Percentiles rank a stretch among this genome's conserved stretches.
Evolutionary conservation across 345 rosid genomes (phyloP).

Genomic region (Ceriops zippeliana): DNA sequence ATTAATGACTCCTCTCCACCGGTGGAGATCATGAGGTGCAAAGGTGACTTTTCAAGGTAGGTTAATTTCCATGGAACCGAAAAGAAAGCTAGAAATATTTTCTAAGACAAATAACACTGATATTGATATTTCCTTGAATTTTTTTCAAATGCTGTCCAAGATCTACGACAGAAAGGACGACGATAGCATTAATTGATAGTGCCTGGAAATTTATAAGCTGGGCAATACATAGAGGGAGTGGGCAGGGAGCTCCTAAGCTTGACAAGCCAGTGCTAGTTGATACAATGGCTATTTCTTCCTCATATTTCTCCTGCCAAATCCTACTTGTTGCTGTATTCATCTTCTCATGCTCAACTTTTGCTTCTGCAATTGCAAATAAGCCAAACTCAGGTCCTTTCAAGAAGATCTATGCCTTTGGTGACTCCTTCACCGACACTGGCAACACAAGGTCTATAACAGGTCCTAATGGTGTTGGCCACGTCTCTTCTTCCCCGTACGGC

Average conservation of each 20-base stretch:
- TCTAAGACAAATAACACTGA: too few relatives aligned
- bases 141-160: too few relatives aligned
- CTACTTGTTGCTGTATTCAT: constrained; percentile 12
- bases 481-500: constrained; percentile 74
- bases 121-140: too few relatives aligned
- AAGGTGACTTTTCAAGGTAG: too few relatives aligned
- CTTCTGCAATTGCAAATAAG: constrained; percentile 13
- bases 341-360: constrained; percentile 12
- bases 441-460: constrained; percentile 66
- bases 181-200: too few relatives aligned
- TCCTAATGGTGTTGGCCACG: constrained; percentile 69
- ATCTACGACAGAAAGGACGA: too few relatives aligned
- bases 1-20: too few relatives aligned
- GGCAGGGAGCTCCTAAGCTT: neutral
- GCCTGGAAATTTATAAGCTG: neutral
- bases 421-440: constrained; percentile 94
- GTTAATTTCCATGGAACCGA: too few relatives aligned
- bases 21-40: too few relatives aligned
- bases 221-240: neutral
- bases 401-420: constrained; percentile 85
- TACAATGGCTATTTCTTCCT: constrained; percentile 22
- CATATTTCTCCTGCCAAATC: constrained; percentile 14
- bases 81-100: too few relatives aligned
- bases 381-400: constrained; percentile 41
- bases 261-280: neutral